Conservation (phyloP, 768 basidiomycete species). For the Lactarius quietus region DNA sequence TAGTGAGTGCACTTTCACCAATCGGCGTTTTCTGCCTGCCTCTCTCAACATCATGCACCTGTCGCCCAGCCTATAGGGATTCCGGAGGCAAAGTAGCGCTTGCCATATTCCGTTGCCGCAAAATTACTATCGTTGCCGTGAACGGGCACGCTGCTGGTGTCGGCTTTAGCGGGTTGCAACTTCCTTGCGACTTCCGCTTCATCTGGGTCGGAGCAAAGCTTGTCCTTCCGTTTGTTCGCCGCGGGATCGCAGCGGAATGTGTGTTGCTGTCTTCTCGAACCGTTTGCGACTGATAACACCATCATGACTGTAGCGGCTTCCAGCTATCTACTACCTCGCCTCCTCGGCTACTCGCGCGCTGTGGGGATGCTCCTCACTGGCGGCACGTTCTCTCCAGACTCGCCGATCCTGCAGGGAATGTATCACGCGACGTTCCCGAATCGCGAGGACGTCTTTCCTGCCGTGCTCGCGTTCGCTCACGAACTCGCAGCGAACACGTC, state of each 20-base stretch:
- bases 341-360: constrained; percentile 51
- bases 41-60: not conserved
- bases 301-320: constrained; percentile 34
- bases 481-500: constrained; percentile 52
- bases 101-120: constrained; percentile 50
- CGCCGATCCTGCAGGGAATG: constrained; percentile 41
- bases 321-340: constrained; percentile 50
- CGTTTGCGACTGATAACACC: not conserved
- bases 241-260: constrained; percentile 51
- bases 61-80: constrained; percentile 44
- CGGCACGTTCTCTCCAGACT: constrained; percentile 41
- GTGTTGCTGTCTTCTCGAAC: constrained; percentile 6
- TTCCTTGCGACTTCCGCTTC: constrained; percentile 52
- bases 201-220: constrained; percentile 50
- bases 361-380: constrained; percentile 50
- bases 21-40: no score
- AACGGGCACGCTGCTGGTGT: constrained; percentile 52
- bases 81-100: constrained; percentile 46
- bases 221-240: constrained; percentile 47
- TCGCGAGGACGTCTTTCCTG: constrained; percentile 50
- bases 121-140: constrained; percentile 50
- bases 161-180: constrained; percentile 48
- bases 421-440: constrained; percentile 48
- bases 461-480: constrained; percentile 48
- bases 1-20: constrained; percentile 32